Percentiles rank a stretch among this genome's conserved stretches.
Conservation (phyloP, 129 eudicot genomes). For the Ambrosia trifida region DNA sequence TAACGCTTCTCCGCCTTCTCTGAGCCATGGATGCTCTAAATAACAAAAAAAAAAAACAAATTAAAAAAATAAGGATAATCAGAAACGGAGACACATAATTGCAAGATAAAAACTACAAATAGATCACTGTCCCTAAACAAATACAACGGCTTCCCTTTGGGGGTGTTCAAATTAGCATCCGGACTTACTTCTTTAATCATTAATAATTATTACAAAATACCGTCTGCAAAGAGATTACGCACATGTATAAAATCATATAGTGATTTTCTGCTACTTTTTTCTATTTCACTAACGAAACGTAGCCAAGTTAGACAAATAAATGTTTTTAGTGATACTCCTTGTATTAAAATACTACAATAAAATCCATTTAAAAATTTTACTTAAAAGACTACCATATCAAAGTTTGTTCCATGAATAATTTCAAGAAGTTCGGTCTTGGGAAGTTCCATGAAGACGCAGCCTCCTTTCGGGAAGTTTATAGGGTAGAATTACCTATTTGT, state of each 20-base stretch:
- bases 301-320: not conserved
- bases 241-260: conserved; percentile 14
- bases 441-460: too few relatives aligned
- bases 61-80: not conserved
- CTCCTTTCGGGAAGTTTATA: too few relatives aligned
- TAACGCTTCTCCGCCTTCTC: conserved; percentile 59
- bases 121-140: too few relatives aligned
- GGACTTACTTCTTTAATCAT: too few relatives aligned
- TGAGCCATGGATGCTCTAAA: conserved; percentile 55
- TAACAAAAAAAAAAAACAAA: not conserved
- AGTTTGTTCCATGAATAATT: too few relatives aligned
- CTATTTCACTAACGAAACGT: not conserved
- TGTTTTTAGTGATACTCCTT: not conserved
- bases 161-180: too few relatives aligned
- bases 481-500: too few relatives aligned
- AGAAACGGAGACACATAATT: not conserved
- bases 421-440: too few relatives aligned
- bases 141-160: too few relatives aligned
- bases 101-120: not conserved
- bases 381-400: not conserved
- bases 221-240: not conserved
- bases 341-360: not conserved
- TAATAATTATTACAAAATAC: too few relatives aligned
- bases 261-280: conserved; percentile 5
- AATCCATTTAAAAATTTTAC: not conserved